Percentiles rank a stretch among this genome's conserved stretches.
Evolutionary conservation across 208 protist genomes (phyloP).

Genomic region (Acanthamoeba castellanii): DNA sequence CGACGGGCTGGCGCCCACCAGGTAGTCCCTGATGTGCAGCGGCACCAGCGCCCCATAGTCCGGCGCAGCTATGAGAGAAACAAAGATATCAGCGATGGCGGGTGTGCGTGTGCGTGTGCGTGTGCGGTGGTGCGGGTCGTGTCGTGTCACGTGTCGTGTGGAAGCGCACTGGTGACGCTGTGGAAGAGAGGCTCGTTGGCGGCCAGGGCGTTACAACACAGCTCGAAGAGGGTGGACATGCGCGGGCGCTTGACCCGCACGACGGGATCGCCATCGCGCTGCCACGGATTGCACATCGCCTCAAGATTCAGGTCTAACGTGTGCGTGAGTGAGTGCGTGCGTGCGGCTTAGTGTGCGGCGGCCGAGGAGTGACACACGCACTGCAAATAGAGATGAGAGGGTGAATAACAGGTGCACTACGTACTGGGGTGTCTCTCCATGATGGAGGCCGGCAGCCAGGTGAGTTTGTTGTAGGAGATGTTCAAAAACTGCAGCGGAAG

Average conservation of each 20-base stretch:
- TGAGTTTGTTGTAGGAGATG: constrained; percentile 33
- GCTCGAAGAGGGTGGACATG: not conserved
- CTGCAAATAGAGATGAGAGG: no score
- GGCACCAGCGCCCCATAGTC: constrained; percentile 15
- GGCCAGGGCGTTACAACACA: not conserved
- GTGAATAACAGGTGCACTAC: not conserved
- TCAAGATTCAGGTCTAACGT: not conserved
- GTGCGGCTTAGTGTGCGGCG: not conserved
- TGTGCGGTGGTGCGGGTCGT: not conserved
- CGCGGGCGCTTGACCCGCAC: not conserved
- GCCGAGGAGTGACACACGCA: not conserved
- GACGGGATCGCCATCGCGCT: not conserved
- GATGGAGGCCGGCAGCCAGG: constrained; percentile 11
- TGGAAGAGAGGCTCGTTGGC: not conserved
- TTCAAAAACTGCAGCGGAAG: not conserved
- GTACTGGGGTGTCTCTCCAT: not conserved
- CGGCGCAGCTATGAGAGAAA: not conserved
- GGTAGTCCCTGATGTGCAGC: constrained; percentile 7
- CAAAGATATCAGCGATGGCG: not conserved
- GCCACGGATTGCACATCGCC: constrained; percentile 12
- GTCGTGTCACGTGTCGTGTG: not conserved
- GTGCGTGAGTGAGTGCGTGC: no score
- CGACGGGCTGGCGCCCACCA: not conserved
- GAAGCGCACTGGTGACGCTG: not conserved
- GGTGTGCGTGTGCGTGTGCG: not conserved